These are phyloP conservation scores for Botrytis deweyae DNA, from an alignment of 2,329 filamentous ascomycete genomes.

Conservation along the genomic window DNA sequence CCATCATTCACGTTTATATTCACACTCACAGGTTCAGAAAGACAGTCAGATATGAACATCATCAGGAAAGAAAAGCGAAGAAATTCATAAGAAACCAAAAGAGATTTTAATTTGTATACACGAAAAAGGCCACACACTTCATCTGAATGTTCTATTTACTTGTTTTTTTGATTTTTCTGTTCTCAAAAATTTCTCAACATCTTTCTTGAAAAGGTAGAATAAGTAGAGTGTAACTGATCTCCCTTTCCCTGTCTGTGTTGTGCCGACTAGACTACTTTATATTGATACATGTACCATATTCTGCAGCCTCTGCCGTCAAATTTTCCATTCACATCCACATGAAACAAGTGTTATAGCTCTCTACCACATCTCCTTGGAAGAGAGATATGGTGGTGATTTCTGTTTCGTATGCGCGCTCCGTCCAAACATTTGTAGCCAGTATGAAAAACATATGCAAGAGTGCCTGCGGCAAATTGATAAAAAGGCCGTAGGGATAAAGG, in stretches of 20 bases:
- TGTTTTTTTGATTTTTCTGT: background rate
- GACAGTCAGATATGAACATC: background rate
- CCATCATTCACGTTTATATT: background rate
- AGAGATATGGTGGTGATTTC: constrained; percentile 6
- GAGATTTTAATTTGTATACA: constrained; percentile 3
- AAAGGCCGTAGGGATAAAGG: constrained; percentile 32
- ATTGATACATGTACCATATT: constrained; percentile 24
- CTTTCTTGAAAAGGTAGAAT: background rate
- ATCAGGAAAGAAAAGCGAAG: background rate
- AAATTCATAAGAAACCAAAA: background rate
- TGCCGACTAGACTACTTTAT: constrained; percentile 12
- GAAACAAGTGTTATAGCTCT: constrained; percentile 23
- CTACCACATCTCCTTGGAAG: constrained; percentile 13
- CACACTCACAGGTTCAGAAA: background rate
- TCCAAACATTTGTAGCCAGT: constrained; percentile 22
- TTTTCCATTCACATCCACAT: constrained; percentile 35
- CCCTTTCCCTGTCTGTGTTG: constrained; percentile 6
- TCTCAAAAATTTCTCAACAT: constrained; percentile 21
- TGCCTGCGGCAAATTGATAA: constrained; percentile 33
- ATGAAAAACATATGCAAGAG: constrained; percentile 35
- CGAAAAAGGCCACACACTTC: constrained; percentile 6
- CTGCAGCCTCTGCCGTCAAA: constrained; percentile 29
- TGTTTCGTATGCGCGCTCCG: constrained; percentile 9
- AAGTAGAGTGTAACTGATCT: constrained; percentile 15
- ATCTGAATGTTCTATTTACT: constrained; percentile 8